phyloP scores from a whole-genome alignment of 495 filamentous ascomycete genomes.

The Aspergillus nidulans region DNA sequence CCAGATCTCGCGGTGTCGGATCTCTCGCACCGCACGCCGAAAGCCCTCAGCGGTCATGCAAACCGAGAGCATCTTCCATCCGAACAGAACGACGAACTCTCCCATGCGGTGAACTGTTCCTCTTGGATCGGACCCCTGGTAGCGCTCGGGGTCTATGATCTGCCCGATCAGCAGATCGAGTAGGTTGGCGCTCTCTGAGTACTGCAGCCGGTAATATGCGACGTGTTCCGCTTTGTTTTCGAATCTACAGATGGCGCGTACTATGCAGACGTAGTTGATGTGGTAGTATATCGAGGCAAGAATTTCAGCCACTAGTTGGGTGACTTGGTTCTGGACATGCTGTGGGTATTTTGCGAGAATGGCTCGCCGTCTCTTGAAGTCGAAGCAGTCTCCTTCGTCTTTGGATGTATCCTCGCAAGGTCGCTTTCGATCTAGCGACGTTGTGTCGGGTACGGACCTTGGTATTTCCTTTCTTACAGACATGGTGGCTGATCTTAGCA shows the following conservation, averaged over 20 bases:
- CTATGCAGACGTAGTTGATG: constrained; percentile 11
- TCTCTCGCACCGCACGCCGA: constrained; percentile 12
- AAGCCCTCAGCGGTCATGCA: constrained; percentile 31
- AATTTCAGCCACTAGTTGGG: background rate
- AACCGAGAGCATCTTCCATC: constrained; percentile 35
- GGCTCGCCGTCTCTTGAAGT: background rate
- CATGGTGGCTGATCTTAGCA: background rate
- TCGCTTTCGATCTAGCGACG: background rate
- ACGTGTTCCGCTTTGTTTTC: background rate
- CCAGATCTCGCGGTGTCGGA: constrained; percentile 15
- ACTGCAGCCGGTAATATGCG: background rate
- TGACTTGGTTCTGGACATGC: background rate
- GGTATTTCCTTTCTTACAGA: too few relatives aligned
- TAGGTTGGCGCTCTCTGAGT: background rate
- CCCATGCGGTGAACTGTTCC: background rate
- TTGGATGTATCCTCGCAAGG: background rate
- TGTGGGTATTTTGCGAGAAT: background rate
- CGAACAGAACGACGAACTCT: constrained; percentile 9
- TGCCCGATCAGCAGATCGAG: background rate
- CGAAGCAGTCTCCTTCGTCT: background rate
- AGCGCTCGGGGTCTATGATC: background rate
- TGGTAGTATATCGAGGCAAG: constrained; percentile 21
- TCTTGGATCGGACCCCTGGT: background rate
- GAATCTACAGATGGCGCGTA: background rate
- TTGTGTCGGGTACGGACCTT: background rate